A percentile compares a stretch with the other conserved stretches of the same genome.
Conservation (phyloP, 2,329 filamentous ascomycete genomes). For the Epichloe scottii region DNA sequence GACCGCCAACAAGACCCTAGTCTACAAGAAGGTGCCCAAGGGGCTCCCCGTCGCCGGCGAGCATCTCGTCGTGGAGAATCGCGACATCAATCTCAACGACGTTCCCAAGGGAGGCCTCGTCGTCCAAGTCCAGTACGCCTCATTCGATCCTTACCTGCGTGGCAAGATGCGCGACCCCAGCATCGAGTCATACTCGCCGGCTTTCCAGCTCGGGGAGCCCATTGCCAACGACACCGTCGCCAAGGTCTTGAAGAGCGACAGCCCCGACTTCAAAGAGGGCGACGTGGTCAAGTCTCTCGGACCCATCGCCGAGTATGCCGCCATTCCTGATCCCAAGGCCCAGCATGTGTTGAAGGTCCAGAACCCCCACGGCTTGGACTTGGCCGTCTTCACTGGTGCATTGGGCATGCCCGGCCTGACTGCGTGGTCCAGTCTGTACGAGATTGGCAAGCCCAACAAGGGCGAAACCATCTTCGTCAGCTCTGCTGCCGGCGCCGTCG, state of each 20-base stretch:
- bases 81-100: constrained; percentile 52
- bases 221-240: constrained; percentile 52
- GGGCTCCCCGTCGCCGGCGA: constrained; percentile 58
- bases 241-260: constrained; percentile 60
- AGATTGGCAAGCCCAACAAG: constrained; percentile 49
- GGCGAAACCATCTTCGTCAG: constrained; percentile 73
- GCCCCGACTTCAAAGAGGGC: constrained; percentile 47
- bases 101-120: constrained; percentile 52
- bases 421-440: constrained; percentile 55
- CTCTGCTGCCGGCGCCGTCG: constrained; percentile 69
- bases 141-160: constrained; percentile 76
- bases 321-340: constrained; percentile 32
- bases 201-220: constrained; percentile 47
- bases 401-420: constrained; percentile 52
- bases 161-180: constrained; percentile 59
- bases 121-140: constrained; percentile 58
- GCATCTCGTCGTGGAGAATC: constrained; percentile 54
- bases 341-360: constrained; percentile 41
- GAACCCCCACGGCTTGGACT: constrained; percentile 57
- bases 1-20: constrained; percentile 55
- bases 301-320: constrained; percentile 58
- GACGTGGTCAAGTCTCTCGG: constrained; percentile 49
- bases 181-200: constrained; percentile 43
- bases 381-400: constrained; percentile 57
- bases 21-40: constrained; percentile 58